These are phyloP conservation scores for Sporothrix humicola DNA, from an alignment of 2,329 filamentous ascomycete species.

Conservation along the genomic window DNA sequence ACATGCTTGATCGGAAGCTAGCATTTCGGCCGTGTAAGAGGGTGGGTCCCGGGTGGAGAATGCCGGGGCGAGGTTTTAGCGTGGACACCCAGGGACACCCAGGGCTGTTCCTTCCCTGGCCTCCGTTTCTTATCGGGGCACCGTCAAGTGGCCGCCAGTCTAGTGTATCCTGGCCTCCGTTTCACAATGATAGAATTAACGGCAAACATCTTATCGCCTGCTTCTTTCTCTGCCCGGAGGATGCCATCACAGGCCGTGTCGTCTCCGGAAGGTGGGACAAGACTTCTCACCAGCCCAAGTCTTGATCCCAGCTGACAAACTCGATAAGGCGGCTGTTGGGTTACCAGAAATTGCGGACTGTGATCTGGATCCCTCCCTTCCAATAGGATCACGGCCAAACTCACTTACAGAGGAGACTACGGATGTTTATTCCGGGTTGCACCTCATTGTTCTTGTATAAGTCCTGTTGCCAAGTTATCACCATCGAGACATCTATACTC, in stretches of 20 bases:
- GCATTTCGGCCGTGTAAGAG: conserved; percentile 17
- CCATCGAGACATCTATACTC: neutral
- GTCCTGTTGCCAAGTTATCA: neutral
- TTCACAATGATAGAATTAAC: no score
- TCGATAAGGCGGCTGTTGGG: neutral
- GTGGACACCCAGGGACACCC: neutral
- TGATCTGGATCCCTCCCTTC: neutral
- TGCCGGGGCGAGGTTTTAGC: neutral
- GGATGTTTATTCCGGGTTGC: neutral
- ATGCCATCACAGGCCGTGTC: neutral
- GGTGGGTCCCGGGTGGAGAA: neutral
- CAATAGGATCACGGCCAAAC: neutral
- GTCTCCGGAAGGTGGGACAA: neutral
- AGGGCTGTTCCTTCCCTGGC: neutral
- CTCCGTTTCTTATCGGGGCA: conserved; percentile 15
- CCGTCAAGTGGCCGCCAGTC: neutral
- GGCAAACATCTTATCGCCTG: neutral
- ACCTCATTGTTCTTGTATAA: neutral
- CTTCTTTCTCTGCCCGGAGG: neutral
- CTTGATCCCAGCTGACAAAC: neutral
- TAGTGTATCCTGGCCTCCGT: no score
- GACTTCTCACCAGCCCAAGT: neutral
- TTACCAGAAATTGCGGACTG: neutral
- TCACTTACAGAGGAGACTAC: neutral
- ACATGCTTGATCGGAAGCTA: conserved; percentile 11